Evolutionary conservation across 2,329 filamentous ascomycete species (phyloP).

Genomic region (Colletotrichum sp.): DNA sequence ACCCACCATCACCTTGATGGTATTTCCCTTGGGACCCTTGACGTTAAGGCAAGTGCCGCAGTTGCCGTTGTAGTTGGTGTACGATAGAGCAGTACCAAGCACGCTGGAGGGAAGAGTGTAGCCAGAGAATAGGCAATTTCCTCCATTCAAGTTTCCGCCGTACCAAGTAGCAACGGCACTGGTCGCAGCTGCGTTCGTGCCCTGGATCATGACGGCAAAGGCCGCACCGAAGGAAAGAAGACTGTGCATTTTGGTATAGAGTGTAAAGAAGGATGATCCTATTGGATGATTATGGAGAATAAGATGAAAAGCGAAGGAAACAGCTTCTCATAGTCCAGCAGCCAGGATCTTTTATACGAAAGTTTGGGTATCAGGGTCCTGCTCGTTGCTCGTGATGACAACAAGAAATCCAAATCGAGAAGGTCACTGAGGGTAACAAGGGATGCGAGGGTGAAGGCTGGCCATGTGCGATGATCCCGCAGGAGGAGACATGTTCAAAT

Average conservation of each 20-base stretch:
- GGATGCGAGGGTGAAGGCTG: background rate
- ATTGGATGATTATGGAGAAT: background rate
- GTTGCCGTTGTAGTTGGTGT: slow-evolving; percentile 11
- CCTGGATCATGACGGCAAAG: slow-evolving; percentile 2
- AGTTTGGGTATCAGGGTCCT: background rate
- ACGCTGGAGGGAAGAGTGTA: slow-evolving; percentile 6
- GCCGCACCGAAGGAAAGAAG: background rate
- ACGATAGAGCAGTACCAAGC: slow-evolving; percentile 2
- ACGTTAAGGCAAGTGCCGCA: slow-evolving; percentile 13
- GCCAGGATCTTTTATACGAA: background rate
- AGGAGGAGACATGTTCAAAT: background rate
- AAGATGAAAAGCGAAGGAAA: background rate
- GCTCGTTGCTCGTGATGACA: background rate
- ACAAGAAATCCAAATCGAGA: background rate
- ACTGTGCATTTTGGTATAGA: background rate
- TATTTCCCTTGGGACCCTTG: slow-evolving; percentile 10
- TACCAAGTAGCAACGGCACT: slow-evolving; percentile 9
- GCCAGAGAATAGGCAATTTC: slow-evolving; percentile 4
- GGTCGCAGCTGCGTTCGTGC: slow-evolving; percentile 1
- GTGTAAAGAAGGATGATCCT: too few species aligned
- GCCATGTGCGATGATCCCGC: background rate
- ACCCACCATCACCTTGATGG: slow-evolving; percentile 16
- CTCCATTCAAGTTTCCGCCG: slow-evolving; percentile 6
- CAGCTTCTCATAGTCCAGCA: background rate
- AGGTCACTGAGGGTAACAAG: background rate